phyloP scores from a whole-genome alignment of 75 land plant species.

The Larix kaempferi region DNA sequence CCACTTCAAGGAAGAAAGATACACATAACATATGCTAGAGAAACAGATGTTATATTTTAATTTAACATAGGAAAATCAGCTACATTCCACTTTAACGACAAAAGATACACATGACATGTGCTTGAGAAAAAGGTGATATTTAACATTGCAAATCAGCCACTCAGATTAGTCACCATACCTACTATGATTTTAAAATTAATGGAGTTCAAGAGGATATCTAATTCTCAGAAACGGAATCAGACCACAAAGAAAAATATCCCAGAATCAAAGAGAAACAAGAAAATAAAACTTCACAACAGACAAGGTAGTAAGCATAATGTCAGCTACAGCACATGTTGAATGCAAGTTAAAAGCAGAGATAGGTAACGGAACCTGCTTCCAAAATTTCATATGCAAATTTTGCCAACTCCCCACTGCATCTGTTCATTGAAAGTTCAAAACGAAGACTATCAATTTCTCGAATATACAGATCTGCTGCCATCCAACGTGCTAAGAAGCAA shows the following conservation, averaged over 20 bases:
- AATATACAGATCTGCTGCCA: slow-evolving; percentile 88
- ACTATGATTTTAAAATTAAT: not conserved
- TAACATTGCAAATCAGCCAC: not conserved
- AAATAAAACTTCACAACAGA: not conserved
- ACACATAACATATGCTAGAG: too few species aligned
- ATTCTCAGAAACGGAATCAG: not conserved
- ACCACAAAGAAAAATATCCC: not conserved
- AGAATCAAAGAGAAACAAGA: too few species aligned
- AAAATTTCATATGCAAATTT: slow-evolving; percentile 70
- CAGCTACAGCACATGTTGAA: not conserved
- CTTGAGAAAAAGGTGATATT: too few species aligned
- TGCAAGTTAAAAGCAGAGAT: not conserved
- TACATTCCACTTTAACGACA: too few species aligned
- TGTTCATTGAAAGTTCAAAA: slow-evolving; percentile 91
- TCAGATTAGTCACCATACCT: not conserved
- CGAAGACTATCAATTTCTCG: slow-evolving; percentile 85
- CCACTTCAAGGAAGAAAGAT: too few species aligned
- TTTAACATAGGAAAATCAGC: not conserved
- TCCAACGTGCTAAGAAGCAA: slow-evolving; percentile 84
- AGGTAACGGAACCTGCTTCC: slow-evolving; percentile 44
- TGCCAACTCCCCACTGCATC: slow-evolving; percentile 63
- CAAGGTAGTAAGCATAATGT: not conserved
- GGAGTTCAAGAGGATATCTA: not conserved
- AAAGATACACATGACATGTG: too few species aligned
- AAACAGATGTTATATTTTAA: too few species aligned